Conservation (phyloP, 345 rosid genomes). For the Firmiana major region DNA sequence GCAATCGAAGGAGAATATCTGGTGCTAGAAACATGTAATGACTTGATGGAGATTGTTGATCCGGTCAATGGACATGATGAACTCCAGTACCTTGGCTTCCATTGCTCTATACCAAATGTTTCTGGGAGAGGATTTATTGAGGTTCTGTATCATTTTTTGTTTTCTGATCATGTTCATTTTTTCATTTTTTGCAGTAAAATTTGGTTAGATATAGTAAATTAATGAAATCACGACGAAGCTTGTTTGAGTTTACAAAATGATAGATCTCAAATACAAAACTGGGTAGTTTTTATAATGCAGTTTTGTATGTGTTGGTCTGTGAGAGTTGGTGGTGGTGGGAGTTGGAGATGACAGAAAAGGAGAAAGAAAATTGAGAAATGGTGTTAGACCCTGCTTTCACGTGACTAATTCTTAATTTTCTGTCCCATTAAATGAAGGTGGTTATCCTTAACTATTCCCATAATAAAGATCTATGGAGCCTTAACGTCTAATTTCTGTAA, state of each 20-base stretch:
- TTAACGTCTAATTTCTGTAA: not conserved
- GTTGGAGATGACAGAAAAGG: not conserved
- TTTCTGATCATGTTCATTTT: not conserved
- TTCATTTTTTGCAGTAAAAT: not conserved
- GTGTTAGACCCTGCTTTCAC: not conserved
- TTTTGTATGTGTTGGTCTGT: not conserved
- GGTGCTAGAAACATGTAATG: slow-evolving; percentile 35
- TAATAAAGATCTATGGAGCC: not conserved
- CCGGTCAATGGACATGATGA: slow-evolving; percentile 29
- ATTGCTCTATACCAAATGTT: slow-evolving; percentile 45
- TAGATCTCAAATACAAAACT: not conserved
- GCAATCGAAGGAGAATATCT: slow-evolving; percentile 61
- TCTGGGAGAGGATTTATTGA: slow-evolving; percentile 72
- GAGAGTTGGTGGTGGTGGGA: not conserved
- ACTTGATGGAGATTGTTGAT: slow-evolving; percentile 33
- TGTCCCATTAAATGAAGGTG: not conserved
- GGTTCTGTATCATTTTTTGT: slow-evolving; percentile 31
- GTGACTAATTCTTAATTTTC: not conserved
- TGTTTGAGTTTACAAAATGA: not conserved
- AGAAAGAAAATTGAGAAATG: not conserved
- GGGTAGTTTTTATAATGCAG: not conserved
- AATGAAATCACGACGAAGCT: not conserved
- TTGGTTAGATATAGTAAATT: not conserved
- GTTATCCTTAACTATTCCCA: not conserved
- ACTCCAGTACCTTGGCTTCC: slow-evolving; percentile 36